Base-by-base conservation (phyloP, 2,329 filamentous ascomycete species). In the Clarireedia paspali region DNA sequence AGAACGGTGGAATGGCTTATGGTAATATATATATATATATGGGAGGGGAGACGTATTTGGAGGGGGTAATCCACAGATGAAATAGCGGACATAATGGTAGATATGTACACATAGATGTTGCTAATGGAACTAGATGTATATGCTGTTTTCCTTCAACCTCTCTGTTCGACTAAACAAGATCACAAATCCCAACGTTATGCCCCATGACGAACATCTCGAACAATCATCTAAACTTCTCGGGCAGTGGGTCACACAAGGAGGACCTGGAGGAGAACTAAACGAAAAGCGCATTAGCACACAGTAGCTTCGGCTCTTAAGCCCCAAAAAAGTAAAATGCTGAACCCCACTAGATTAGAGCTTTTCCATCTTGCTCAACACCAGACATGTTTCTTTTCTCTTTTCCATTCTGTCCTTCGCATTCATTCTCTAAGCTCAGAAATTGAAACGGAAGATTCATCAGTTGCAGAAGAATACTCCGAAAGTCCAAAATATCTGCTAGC, bases 401-500 rank as follows among this genome's bases (percentile, higher is more conserved):
- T 46, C 3, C 20, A 20, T 44, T 24, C 23, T 50, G 4, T 5
- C 44, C 20, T 44, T 27, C 15, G 5, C 10, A 10, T 5, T 7
- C 20, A n/a, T 20, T 42, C 23, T 48, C 24, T 30, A 5, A 30
- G 20, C 27, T 7, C 24, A 26, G 20, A 6, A 4, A n/a, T 17
- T 30, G 4, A 47, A 12, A 47, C 30, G 6, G 20, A 26, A 38
- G 14, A 53, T 53, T 34, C 10, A 34, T 47, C 50, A 27, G 6
- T 27, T 20, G 27, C n/a, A 27, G 5, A 24, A 10, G 2, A 23
- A 1, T 4, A 27, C 10, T n/a, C 36, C 12, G 6, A 9, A 14
- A 50, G 36, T 47, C 26, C 54, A 48, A 34, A 47, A 47, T 24
- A 39, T 56, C 66, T 67, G 60, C 42, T 63, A 60, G 65, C 64